phyloP scores from a whole-genome alignment of 139 green algal species.

The Chlorella sp. region DNA sequence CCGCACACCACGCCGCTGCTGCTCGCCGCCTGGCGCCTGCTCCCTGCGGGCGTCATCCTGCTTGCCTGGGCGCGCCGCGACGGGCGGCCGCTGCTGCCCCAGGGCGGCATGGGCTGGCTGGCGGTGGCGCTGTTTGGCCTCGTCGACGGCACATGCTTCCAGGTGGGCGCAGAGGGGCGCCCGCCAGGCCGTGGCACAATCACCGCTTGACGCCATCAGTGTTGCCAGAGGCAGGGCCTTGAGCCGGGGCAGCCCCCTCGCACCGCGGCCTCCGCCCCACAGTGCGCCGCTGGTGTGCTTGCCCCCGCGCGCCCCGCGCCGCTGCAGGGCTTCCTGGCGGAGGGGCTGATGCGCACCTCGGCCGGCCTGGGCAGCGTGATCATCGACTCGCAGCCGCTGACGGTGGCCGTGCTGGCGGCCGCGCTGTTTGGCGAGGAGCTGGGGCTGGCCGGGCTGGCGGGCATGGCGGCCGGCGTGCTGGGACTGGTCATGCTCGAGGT shows the following conservation, averaged over 20 bases:
- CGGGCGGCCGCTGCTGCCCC: conserved; percentile 71
- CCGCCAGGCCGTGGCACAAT: no score
- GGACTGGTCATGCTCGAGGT: conserved; percentile 92
- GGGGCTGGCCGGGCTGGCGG: conserved; percentile 43
- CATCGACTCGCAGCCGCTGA: conserved; percentile 97
- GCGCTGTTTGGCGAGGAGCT: conserved; percentile 92
- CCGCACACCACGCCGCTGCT: conserved; percentile 86
- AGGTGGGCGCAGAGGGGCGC: conserved; percentile 54
- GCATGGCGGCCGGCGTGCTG: conserved; percentile 81
- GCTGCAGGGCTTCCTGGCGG: conserved; percentile 87
- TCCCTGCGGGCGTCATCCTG: conserved; percentile 87
- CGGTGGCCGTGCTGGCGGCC: conserved; percentile 90
- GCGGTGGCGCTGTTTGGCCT: conserved; percentile 86
- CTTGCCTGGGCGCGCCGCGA: conserved; percentile 76
- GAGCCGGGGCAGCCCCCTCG: no score
- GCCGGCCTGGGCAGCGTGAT: conserved; percentile 90
- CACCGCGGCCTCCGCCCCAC: no score
- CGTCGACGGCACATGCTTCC: conserved; percentile 93
- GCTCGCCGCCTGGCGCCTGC: conserved; percentile 83
- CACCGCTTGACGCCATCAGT: no score
- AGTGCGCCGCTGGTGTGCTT: no score
- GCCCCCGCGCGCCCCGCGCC: no score
- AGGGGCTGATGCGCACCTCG: conserved; percentile 84
- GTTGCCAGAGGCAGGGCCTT: no score
- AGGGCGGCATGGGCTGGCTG: conserved; percentile 70